Conservation (phyloP, 257 asterid genomes). For the Solanum chilense region DNA sequence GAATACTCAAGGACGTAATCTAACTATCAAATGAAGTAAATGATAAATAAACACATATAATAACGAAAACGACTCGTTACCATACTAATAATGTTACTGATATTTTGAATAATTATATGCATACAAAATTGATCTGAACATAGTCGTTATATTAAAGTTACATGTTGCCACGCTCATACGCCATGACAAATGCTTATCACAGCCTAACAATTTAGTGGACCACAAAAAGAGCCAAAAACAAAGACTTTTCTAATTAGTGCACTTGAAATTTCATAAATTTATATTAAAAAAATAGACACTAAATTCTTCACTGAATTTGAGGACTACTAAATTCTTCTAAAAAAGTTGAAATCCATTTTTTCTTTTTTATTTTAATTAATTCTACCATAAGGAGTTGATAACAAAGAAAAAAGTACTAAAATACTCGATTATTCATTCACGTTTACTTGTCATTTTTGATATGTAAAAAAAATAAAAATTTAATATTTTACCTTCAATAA, state of each 20-base stretch:
- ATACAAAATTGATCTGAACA: neutral
- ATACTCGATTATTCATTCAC: too few species aligned
- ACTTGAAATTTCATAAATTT: conserved; percentile 7
- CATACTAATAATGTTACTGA: neutral
- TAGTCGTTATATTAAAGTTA: neutral
- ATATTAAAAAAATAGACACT: neutral
- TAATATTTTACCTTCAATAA: fast-evolving
- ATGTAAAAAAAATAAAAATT: too few species aligned
- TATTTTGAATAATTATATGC: neutral
- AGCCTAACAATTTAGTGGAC: conserved; percentile 28
- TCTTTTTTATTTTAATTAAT: neutral
- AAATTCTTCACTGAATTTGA: neutral
- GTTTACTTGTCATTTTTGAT: too few species aligned
- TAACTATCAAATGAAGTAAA: neutral
- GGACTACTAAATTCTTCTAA: neutral
- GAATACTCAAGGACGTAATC: neutral
- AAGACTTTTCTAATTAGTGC: neutral
- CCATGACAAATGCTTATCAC: neutral
- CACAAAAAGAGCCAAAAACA: neutral
- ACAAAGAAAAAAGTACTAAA: neutral
- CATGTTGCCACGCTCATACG: neutral
- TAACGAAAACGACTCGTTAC: neutral
- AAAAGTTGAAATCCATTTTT: neutral
- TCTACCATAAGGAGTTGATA: too few species aligned
- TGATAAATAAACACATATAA: neutral